Base-by-base conservation (phyloP, 768 basidiomycete species). In the Phanerodontia chrysosporium region DNA sequence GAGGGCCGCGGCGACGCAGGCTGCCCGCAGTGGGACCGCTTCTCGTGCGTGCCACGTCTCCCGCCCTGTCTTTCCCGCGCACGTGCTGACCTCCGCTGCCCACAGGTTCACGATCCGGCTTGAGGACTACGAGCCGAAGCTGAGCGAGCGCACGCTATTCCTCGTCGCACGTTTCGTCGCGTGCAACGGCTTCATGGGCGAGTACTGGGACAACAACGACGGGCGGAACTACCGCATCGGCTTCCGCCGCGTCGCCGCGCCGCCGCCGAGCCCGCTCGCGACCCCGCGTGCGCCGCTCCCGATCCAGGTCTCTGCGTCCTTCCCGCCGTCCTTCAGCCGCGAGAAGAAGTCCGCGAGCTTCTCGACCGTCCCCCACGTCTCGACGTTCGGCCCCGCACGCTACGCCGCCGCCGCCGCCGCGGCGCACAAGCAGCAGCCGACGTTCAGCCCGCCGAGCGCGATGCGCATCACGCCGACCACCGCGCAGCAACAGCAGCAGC, bases 121-220 rank as follows among this genome's bases (percentile, higher is more conserved):
- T 13, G 87, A 89, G 59, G 92, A 94, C 58, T 86, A 87, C 60
- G 78, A 80, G 22, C 69, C 69, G 8, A 73, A 70, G 58, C 74
- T 90, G 8, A 70, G 74, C 22, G 74, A 77, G 0, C 75, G 85
- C 29, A 81, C 78, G 1, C 69, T 91, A 55, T 87, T 77, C 78
- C 74, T 90, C 16, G 87, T 83, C 56, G 80, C 80, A 10, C 74
- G 90, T 49, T 86, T 79, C 54, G 54, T 61, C 46, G 64, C 67
- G 6, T 65, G 70, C 29, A 65, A 73, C 67, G 71, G 79, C 66
- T 67, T 73, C 8, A 82, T 78, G 18, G 82, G 82, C 1, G 95
- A 98, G 75, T 90, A 88, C 80, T 98, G 96, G 96, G 96, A 98
- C 74, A 95, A 94, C 69, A 96, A 96, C 65, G 73, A 64, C 2